phyloP scores from a whole-genome alignment of 257 asterid species.

The Schizonepeta tenuifolia region DNA sequence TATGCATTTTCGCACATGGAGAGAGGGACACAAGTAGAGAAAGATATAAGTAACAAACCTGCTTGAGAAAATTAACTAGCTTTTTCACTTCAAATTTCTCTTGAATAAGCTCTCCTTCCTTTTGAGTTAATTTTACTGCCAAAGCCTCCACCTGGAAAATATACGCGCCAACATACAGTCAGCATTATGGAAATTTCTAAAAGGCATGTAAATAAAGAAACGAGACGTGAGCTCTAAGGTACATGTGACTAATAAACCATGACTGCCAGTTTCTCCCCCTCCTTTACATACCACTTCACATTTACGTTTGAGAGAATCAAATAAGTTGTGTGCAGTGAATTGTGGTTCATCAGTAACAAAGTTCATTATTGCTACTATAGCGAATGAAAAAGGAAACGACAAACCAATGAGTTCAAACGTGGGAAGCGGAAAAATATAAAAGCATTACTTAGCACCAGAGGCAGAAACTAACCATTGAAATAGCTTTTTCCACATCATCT shows the following conservation, averaged over 20 bases:
- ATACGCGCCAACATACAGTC: slow-evolving; percentile 2
- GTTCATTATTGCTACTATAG: too few relatives aligned
- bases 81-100: slow-evolving; percentile 96
- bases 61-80: slow-evolving; percentile 91
- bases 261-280: too few relatives aligned
- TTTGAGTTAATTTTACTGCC: slow-evolving; percentile 91
- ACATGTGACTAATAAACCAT: too few relatives aligned
- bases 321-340: too few relatives aligned
- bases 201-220: background rate
- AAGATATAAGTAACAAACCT: slow-evolving; percentile 49
- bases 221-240: too few relatives aligned
- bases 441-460: background rate
- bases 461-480: slow-evolving; percentile 83
- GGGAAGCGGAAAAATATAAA: background rate
- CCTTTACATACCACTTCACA: too few relatives aligned
- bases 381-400: too few relatives aligned
- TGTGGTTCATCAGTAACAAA: too few relatives aligned
- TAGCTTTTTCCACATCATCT: slow-evolving; percentile 88
- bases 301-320: too few relatives aligned
- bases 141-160: slow-evolving; percentile 88
- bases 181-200: background rate
- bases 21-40: background rate
- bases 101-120: slow-evolving; percentile 59
- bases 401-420: too few relatives aligned
- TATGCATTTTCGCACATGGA: background rate